Evolutionary conservation across 495 filamentous ascomycete genomes (phyloP).

Genomic region (Neurospora cerealis): DNA sequence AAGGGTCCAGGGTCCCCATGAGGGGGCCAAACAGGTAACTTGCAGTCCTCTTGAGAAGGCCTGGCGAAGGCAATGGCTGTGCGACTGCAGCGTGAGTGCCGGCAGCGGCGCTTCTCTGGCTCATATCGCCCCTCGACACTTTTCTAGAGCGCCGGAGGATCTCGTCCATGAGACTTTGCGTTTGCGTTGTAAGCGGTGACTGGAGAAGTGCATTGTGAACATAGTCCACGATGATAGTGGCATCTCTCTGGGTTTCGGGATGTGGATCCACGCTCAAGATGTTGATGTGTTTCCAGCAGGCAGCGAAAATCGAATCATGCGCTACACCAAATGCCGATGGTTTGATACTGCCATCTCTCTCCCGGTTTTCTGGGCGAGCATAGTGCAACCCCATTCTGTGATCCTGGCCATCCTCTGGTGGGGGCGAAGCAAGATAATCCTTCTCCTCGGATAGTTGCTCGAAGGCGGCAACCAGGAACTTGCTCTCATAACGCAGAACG

Average conservation of each 20-base stretch:
- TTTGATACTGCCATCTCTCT: slow-evolving; percentile 40
- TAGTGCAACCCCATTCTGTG: slow-evolving; percentile 48
- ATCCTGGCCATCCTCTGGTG: slow-evolving; percentile 41
- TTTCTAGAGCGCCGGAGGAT: slow-evolving; percentile 45
- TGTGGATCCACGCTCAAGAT: slow-evolving; percentile 89
- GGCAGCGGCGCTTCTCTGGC: slow-evolving; percentile 32
- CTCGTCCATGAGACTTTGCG: slow-evolving; percentile 66
- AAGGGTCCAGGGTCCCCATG: slow-evolving; percentile 41
- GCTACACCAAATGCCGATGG: slow-evolving; percentile 48
- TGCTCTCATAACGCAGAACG: slow-evolving; percentile 80
- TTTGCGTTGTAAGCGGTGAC: slow-evolving; percentile 60
- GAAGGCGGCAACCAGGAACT: slow-evolving; percentile 84
- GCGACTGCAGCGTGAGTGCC: slow-evolving; percentile 27
- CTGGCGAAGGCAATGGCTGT: slow-evolving; percentile 33
- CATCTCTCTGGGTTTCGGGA: slow-evolving; percentile 82
- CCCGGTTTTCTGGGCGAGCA: slow-evolving; percentile 37
- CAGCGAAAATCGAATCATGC: slow-evolving; percentile 78
- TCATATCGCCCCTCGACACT: slow-evolving; percentile 42
- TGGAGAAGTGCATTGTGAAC: slow-evolving; percentile 67
- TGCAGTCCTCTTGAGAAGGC: slow-evolving; percentile 42
- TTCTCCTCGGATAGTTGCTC: slow-evolving; percentile 84
- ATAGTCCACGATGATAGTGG: slow-evolving; percentile 70
- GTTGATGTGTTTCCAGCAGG: slow-evolving; percentile 88
- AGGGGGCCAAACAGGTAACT: slow-evolving; percentile 44
- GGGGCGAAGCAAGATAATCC: slow-evolving; percentile 46